phyloP scores from a whole-genome alignment of 2,329 filamentous ascomycete species.

The Stemphylium beticola region DNA sequence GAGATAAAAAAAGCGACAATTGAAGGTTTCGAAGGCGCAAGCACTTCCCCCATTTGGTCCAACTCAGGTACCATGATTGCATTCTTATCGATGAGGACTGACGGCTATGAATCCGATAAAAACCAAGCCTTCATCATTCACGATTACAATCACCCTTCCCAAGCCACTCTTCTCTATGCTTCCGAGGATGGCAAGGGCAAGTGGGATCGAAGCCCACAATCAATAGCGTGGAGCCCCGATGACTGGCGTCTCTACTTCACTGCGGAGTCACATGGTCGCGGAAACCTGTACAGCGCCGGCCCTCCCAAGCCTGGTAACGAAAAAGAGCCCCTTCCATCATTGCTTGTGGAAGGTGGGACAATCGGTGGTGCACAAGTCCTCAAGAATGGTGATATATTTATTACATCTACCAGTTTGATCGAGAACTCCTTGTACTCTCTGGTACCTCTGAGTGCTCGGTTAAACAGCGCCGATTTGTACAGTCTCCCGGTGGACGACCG shows the following conservation, averaged over 20 bases:
- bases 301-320: slow-evolving; percentile 18
- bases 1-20: slow-evolving; percentile 62
- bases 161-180: slow-evolving; percentile 65
- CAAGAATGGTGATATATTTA: slow-evolving; percentile 60
- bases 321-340: slow-evolving; percentile 26
- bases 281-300: slow-evolving; percentile 61
- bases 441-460: slow-evolving; percentile 48
- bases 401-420: slow-evolving; percentile 71
- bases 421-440: slow-evolving; percentile 75
- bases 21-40: slow-evolving; percentile 68
- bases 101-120: slow-evolving; percentile 83
- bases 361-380: slow-evolving; percentile 59
- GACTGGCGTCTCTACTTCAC: slow-evolving; percentile 71
- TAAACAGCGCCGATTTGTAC: slow-evolving; percentile 21
- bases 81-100: slow-evolving; percentile 78
- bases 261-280: slow-evolving; percentile 72
- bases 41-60: slow-evolving; percentile 73
- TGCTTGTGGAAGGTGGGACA: slow-evolving; percentile 43
- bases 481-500: slow-evolving; percentile 28
- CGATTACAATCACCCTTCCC: slow-evolving; percentile 63
- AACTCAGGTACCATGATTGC: slow-evolving; percentile 72
- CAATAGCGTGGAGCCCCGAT: slow-evolving; percentile 59
- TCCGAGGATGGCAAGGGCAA: slow-evolving; percentile 67
- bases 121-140: slow-evolving; percentile 70
- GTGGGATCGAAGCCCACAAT: slow-evolving; percentile 62